Base-by-base conservation (phyloP, 805 yeast genomes). In the Scheffersomyces stipitis region DNA sequence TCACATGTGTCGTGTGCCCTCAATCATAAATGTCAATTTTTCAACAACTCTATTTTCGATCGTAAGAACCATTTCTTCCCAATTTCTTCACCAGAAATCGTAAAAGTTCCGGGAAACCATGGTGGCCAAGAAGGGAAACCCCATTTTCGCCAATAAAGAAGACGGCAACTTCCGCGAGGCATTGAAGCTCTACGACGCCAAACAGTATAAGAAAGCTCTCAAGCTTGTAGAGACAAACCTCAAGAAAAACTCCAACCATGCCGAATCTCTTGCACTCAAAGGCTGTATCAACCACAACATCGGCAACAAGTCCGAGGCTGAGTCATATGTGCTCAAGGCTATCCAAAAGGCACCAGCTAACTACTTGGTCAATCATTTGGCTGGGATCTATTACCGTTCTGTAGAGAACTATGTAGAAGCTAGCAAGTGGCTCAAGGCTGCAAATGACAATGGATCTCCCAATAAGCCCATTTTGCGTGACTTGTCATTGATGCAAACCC, bases 141-240 rank as follows among this genome's bases (percentile, higher is more conserved):
- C 73, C 1, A 58, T 69, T 31, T 54, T 66, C 38, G 55, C 63
- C 33, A 59, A 48, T 42, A 87, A 86, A 58, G 96, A 88, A 46
- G 91, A 85, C 38, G 71, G 74, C 22, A 78, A 78, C 45, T 89
- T 91, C 67, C 75, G 83, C 40, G 86, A 83, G 48, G 96, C 96
- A 1, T 71, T 93, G 51, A 80, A 80, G 49, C 73, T 86, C 20
- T 93, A 88, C 53, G 98, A 93, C 56, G 58, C 73, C 32, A 88
- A 86, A 58, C 89, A 88, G 60, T 90, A 90, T 69, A 86, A 86
- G 57, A 89, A 91, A 52, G 79, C 96, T 1, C 62, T 90, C 50
- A 86, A 86, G 56, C 56, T 81, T 18, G 75, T 87, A 29, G 97
- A 93, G 34, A 66, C 75, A 24, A 75, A 86, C 48, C 62, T 91